A percentile compares a stretch with the other conserved stretches of the same genome.
Conservation (phyloP, 192 early-diverging fungal species). For the Coemansia sp. region DNA sequence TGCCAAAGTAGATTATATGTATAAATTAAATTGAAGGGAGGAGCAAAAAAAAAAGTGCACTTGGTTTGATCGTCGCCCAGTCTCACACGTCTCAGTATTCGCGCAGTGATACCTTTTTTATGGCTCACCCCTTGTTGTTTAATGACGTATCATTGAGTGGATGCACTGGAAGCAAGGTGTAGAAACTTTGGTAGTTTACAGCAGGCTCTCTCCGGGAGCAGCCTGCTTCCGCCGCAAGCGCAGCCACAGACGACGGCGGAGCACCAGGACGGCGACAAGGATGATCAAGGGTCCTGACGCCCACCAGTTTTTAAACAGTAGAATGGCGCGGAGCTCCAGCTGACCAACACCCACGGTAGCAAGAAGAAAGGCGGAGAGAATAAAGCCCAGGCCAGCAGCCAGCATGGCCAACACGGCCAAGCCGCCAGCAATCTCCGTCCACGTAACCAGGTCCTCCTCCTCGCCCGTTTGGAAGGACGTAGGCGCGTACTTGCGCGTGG, state of each 20-base stretch:
- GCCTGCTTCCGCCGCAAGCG: constrained; percentile 4
- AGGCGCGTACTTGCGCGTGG: background rate
- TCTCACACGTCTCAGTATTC: background rate
- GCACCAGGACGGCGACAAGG: constrained; percentile 13
- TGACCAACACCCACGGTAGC: constrained; percentile 44
- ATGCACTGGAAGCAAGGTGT: background rate
- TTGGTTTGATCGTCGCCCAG: background rate
- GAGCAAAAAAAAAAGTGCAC: background rate
- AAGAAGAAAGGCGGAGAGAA: constrained; percentile 32
- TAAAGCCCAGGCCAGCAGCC: constrained; percentile 21
- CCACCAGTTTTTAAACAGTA: constrained; percentile 34
- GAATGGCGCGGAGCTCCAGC: constrained; percentile 38
- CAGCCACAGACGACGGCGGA: constrained; percentile 16
- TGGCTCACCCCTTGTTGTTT: too few relatives aligned
- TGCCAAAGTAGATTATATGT: constrained; percentile 7
- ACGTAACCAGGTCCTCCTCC: constrained; percentile 16
- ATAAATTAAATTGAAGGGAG: background rate
- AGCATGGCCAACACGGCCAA: constrained; percentile 29
- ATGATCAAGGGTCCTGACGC: constrained; percentile 24
- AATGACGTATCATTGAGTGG: too few relatives aligned
- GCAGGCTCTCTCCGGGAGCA: background rate
- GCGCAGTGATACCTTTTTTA: too few relatives aligned
- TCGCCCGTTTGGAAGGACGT: background rate
- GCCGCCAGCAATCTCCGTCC: constrained; percentile 34
- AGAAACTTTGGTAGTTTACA: background rate